These are phyloP conservation scores for Odonthalia washingtoniensis DNA, from an alignment of 31 red algal genomes.

Conservation along the genomic window DNA sequence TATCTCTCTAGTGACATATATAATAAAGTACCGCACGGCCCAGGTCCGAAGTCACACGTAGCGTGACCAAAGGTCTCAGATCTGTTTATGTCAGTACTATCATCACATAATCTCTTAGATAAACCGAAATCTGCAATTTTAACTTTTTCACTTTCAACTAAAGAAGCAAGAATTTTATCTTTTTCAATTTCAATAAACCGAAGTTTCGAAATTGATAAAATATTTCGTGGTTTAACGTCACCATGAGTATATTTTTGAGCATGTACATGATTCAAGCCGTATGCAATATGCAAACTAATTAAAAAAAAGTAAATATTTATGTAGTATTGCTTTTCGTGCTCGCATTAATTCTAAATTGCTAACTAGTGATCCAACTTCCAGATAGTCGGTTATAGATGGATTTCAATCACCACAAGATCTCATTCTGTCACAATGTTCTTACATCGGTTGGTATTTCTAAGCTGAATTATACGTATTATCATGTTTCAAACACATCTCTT, in stretches of 20 bases:
- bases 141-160: constrained; percentile 42
- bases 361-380: constrained; percentile 70
- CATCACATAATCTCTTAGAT: constrained; percentile 58
- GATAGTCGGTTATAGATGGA: constrained; percentile 77
- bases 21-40: constrained; percentile 65
- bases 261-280: constrained; percentile 70
- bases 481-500: too few relatives aligned
- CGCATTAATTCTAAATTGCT: constrained; percentile 43
- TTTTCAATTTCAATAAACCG: constrained; percentile 5
- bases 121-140: constrained; percentile 87
- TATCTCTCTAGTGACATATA: constrained; percentile 84
- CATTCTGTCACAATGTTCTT: too few relatives aligned
- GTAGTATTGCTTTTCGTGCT: constrained; percentile 34
- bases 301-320: constrained; percentile 59
- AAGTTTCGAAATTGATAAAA: constrained; percentile 60
- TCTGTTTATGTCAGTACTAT: background rate
- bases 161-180: constrained; percentile 12
- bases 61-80: constrained; percentile 9
- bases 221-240: constrained; percentile 81
- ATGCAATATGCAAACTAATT: constrained; percentile 67
- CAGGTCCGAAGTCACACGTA: constrained; percentile 66
- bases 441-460: too few relatives aligned
- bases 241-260: constrained; percentile 57
- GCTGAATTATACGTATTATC: too few relatives aligned
- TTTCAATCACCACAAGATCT: too few relatives aligned